Evolutionary conservation across 2,329 filamentous ascomycete genomes (phyloP).

Genomic region (Fusarium piperis): DNA sequence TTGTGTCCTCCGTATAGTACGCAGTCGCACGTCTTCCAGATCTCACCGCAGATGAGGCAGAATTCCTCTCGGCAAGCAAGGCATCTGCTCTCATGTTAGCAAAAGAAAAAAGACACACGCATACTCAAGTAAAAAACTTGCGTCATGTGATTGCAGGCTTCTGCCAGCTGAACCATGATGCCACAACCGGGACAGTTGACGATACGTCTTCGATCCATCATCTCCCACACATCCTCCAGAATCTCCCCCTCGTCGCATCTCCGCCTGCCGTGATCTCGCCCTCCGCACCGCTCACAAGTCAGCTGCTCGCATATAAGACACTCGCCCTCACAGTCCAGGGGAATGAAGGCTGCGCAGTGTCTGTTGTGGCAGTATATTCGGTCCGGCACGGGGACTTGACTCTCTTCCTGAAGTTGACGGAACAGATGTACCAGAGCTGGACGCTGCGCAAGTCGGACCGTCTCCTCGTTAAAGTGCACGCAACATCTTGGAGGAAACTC

Average conservation of each 20-base stretch:
- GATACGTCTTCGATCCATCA: conserved; percentile 33
- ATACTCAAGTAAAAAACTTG: neutral
- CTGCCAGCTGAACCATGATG: conserved; percentile 26
- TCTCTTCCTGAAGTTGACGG: conserved; percentile 32
- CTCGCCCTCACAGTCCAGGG: neutral
- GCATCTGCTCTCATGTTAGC: conserved; percentile 43
- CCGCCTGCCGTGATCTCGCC: conserved; percentile 9
- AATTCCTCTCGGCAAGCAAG: conserved; percentile 56
- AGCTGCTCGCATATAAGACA: conserved; percentile 18
- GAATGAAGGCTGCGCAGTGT: conserved; percentile 36
- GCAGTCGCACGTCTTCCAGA: conserved; percentile 54
- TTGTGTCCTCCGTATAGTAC: conserved; percentile 2
- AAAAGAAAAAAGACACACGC: neutral
- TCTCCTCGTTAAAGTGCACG: conserved; percentile 19
- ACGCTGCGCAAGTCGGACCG: conserved; percentile 6
- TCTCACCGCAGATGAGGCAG: conserved; percentile 57
- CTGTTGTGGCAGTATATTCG: conserved; percentile 38
- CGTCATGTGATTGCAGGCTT: conserved; percentile 42
- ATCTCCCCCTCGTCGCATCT: conserved; percentile 15
- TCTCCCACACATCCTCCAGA: conserved; percentile 37
- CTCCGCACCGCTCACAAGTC: conserved; percentile 27
- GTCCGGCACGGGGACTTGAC: neutral
- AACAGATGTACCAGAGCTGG: conserved; percentile 34
- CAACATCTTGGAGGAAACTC: conserved; percentile 41
- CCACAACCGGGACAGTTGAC: conserved; percentile 40